Base-by-base conservation (phyloP, 2,329 filamentous ascomycete species). In the Triangularia verruculosa region DNA sequence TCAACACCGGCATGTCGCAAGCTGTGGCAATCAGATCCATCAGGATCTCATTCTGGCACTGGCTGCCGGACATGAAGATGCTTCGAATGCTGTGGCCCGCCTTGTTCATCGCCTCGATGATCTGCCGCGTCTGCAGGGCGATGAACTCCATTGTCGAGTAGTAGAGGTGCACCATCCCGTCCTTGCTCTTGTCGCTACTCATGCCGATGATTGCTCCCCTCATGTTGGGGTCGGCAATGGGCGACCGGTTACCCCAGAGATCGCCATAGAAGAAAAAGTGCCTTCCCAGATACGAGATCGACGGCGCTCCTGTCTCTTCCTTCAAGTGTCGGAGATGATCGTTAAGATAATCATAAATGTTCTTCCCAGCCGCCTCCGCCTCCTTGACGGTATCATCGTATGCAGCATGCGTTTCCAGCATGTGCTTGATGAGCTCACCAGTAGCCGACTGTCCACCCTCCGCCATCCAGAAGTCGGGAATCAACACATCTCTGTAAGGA, bases 191-290 rank as follows among this genome's bases (percentile, higher is more conserved):
- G 79, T 98, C 94, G 70, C 87, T 91, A 73, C 89, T 91, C 64
- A 99, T 81, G 17, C 95, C 95, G 66, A 97, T 88, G 67, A 97
- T 86, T 6, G 91, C 88, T 25, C 95, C 95, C 69, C 90, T 90
- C 95, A 99, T 99, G 78, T 88, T 90, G 25, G 94, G 83, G 73
- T 99, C 93, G 3, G 95, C 94, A 63, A 99, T 86, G 1, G 95
- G 95, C 20, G 93, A 97, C 47, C 95, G 89, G 80, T 99, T 99
- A 66, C 95, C 95, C 84, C 96, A 98, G 3, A 98, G 83, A 74
- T 99, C 95, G 67, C 95, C 95, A 76, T 99, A 99, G 81, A 99
- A 96, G 86, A 99, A 99, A 80, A 96, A 90, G 77, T 99, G 94
- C 8, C 94, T 91, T 12, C 88, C 93, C 1, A 99, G 83, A 76